A percentile compares a stretch with the other conserved stretches of the same genome.
These are phyloP conservation scores for Hanseniaspora sp. DNA, from an alignment of 1,139 yeast species.

Conservation along the genomic window DNA sequence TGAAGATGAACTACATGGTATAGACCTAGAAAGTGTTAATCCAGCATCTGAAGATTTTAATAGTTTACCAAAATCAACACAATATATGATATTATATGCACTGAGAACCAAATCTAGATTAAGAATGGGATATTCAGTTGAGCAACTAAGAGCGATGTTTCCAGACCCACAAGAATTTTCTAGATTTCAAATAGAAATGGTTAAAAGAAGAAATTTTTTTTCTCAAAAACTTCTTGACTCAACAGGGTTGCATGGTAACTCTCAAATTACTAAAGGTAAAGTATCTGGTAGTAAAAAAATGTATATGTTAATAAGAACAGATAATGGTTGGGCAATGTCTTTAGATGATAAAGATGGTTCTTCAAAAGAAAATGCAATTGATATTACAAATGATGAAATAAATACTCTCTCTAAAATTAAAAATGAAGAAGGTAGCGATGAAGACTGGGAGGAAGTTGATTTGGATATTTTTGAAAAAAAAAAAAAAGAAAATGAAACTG, in stretches of 20 bases:
- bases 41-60: conserved; percentile 59
- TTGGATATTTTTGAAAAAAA: conserved; percentile 23
- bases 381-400: conserved; percentile 33
- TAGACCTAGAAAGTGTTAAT: conserved; percentile 59
- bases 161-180: conserved; percentile 86
- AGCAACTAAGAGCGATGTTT: conserved; percentile 68
- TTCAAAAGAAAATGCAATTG: conserved; percentile 35
- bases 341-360: conserved; percentile 40
- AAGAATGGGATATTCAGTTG: conserved; percentile 88
- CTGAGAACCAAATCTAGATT: conserved; percentile 73
- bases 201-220: conserved; percentile 76
- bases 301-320: conserved; percentile 64
- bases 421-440: conserved; percentile 29
- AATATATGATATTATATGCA: conserved; percentile 76
- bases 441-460: conserved; percentile 57
- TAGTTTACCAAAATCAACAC: conserved; percentile 64
- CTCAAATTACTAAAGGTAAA: conserved; percentile 22
- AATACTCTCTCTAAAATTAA: conserved; percentile 25
- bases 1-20: conserved; percentile 57
- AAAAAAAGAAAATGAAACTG: conserved; percentile 20
- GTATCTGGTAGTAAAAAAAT: conserved; percentile 39
- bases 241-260: conserved; percentile 59
- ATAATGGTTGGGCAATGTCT: conserved; percentile 79
- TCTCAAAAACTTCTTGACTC: conserved; percentile 81
- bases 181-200: conserved; percentile 84